Evolutionary conservation across 2,329 filamentous ascomycete species (phyloP), one percentile per base, ranked within the genome.

Genomic region (Talaromyces rugulosus): DNA sequence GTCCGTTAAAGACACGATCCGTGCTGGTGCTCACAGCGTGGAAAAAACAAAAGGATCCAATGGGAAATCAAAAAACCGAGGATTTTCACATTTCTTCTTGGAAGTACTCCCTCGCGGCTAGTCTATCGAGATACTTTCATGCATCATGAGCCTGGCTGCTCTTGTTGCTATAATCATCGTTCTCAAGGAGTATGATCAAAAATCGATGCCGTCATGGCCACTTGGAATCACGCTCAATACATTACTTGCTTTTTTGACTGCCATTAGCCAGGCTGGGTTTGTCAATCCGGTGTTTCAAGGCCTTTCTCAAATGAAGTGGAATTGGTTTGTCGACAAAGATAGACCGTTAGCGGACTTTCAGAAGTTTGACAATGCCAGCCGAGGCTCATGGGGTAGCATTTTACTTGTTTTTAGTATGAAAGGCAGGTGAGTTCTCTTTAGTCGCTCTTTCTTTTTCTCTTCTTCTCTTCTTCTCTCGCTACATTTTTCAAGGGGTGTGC

Each of bases 241-340:
- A 18, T 14, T 58, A 2, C 16, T 58, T 5, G 56, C 56, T n/a
- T 52, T 58, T 51, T 58, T 58, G n/a, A 52, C 56, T 16, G 44
- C 56, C 11, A 8, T 58, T 9, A 50, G 56, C 30, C 40, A 58
- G 42, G 42, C 56, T 9, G 42, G 42, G 1, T 58, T 58, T 58
- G 27, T 52, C 4, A 50, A 50, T 58, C 56, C 56, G 3, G 56
- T 59, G 14, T 42, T 53, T 31, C 57, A 59, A 8, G 57, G 44
- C 18, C 23, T 59, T 12, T 59, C 44, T n/a, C 57, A 59, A 12
- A 52, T 59, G 57, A 59, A 52, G n/a, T 59, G 57, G 57, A 59
- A 59, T 31, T 59, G 57, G 57, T 59, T 59, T 40, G 5, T 28
- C 14, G 14, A 12, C 14, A 52, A 53, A 14, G 31, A 53, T 9